Evolutionary conservation across 345 rosid genomes (phyloP).

Genomic region (Hibiscus mutabilis): DNA sequence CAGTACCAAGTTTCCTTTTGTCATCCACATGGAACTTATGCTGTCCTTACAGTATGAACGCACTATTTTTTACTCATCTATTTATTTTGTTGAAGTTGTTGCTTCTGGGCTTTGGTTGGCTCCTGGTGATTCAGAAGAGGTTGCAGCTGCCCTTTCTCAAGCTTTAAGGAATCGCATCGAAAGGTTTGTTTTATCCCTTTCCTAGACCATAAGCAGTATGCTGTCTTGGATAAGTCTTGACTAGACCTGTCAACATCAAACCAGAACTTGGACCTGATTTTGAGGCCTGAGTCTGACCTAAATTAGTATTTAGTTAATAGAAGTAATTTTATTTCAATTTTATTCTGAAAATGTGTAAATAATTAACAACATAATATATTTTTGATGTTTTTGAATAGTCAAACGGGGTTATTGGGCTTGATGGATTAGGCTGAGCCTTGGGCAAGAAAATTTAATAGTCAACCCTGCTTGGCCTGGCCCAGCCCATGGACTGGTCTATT

Average conservation of each 20-base stretch:
- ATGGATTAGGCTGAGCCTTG: background rate
- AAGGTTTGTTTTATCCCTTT: conserved; percentile 48
- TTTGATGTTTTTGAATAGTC: background rate
- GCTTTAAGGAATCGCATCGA: conserved; percentile 83
- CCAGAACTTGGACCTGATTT: background rate
- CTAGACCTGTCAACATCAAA: background rate
- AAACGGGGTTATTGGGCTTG: background rate
- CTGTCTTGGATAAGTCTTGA: conserved; percentile 12
- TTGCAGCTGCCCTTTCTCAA: conserved; percentile 88
- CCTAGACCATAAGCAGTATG: conserved; percentile 6
- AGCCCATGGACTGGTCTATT: background rate
- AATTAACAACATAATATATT: background rate
- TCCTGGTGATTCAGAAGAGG: conserved; percentile 98
- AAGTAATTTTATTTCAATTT: background rate
- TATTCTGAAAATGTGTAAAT: background rate
- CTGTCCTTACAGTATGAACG: background rate
- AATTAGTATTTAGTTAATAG: background rate
- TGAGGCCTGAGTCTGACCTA: background rate
- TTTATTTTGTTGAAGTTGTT: conserved; percentile 49
- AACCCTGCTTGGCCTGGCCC: background rate
- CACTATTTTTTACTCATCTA: background rate
- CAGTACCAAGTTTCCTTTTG: background rate
- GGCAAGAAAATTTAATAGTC: background rate
- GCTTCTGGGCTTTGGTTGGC: conserved; percentile 95
- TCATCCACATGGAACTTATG: background rate